Evolutionary conservation across 2,329 filamentous ascomycete species (phyloP).

Genomic region (Aspergillaceae sp.): DNA sequence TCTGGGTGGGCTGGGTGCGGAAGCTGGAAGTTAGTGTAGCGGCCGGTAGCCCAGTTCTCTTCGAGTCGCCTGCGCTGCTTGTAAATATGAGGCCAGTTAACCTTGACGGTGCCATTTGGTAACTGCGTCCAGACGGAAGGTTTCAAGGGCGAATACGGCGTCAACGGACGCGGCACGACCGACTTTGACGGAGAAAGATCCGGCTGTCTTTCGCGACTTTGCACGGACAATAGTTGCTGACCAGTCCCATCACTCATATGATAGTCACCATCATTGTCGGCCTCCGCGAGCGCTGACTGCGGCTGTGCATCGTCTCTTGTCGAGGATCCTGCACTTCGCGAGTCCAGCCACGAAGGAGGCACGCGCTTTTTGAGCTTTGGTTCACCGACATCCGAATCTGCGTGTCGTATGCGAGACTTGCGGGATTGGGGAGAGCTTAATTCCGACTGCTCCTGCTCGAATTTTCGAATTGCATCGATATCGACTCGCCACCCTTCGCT

Average conservation of each 20-base stretch:
- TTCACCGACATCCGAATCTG: slow-evolving; percentile 42
- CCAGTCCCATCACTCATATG: slow-evolving; percentile 34
- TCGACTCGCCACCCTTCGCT: slow-evolving; percentile 79
- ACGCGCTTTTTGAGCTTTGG: slow-evolving; percentile 47
- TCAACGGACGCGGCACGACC: neutral
- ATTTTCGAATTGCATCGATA: slow-evolving; percentile 54
- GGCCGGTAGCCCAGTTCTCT: slow-evolving; percentile 80
- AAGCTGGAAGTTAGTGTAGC: slow-evolving; percentile 77
- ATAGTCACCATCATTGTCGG: slow-evolving; percentile 33
- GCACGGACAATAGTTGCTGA: too few species aligned
- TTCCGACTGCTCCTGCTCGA: slow-evolving; percentile 49
- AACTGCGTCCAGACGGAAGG: slow-evolving; percentile 26
- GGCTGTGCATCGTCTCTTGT: too few species aligned
- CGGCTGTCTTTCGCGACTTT: too few species aligned
- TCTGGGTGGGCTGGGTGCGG: slow-evolving; percentile 71
- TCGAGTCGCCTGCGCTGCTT: slow-evolving; percentile 77
- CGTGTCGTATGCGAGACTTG: slow-evolving; percentile 40
- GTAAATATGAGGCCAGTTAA: slow-evolving; percentile 93
- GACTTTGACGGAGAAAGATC: too few species aligned
- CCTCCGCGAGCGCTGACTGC: slow-evolving; percentile 1
- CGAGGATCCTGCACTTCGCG: slow-evolving; percentile 22
- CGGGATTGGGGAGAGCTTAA: slow-evolving; percentile 30
- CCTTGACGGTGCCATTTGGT: slow-evolving; percentile 38
- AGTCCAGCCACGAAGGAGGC: slow-evolving; percentile 37
- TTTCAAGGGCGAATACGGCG: slow-evolving; percentile 15